Conservation (phyloP, 1,139 yeast genomes). For the Pneumocystis oryctolagi region DNA sequence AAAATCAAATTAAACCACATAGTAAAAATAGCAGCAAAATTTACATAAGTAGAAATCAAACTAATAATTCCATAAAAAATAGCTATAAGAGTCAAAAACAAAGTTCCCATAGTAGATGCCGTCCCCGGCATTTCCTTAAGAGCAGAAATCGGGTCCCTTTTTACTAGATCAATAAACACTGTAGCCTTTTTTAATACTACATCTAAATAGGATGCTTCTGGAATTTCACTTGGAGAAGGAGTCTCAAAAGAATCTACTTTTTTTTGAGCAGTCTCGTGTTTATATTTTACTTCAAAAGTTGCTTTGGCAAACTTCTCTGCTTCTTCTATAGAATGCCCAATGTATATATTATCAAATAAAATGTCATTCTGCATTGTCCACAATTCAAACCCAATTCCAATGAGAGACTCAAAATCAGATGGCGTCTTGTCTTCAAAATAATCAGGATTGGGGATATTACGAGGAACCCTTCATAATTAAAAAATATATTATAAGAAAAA, state of each 20-base stretch:
- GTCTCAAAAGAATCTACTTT: slow-evolving; percentile 14
- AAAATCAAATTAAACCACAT: background rate
- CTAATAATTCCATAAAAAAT: background rate
- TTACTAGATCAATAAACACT: background rate
- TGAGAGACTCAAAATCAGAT: slow-evolving; percentile 49
- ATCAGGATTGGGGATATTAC: slow-evolving; percentile 50
- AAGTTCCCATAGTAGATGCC: background rate
- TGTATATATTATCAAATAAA: slow-evolving; percentile 65
- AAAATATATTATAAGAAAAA: background rate
- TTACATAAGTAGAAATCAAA: background rate
- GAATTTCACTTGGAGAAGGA: background rate
- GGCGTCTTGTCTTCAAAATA: slow-evolving; percentile 48
- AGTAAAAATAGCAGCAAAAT: background rate
- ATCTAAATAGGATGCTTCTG: background rate
- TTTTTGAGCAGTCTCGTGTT: slow-evolving; percentile 34
- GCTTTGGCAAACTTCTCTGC: slow-evolving; percentile 71
- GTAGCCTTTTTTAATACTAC: background rate
- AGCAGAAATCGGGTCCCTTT: background rate
- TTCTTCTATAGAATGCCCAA: slow-evolving; percentile 68
- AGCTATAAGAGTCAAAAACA: background rate
- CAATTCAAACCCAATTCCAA: slow-evolving; percentile 75
- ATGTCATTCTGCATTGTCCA: slow-evolving; percentile 75
- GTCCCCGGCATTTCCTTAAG: background rate
- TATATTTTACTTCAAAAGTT: slow-evolving; percentile 51
- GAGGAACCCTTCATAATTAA: slow-evolving; percentile 29